phyloP scores from a whole-genome alignment of 2,329 filamentous ascomycete species.

The Paecilomyces formosus region DNA sequence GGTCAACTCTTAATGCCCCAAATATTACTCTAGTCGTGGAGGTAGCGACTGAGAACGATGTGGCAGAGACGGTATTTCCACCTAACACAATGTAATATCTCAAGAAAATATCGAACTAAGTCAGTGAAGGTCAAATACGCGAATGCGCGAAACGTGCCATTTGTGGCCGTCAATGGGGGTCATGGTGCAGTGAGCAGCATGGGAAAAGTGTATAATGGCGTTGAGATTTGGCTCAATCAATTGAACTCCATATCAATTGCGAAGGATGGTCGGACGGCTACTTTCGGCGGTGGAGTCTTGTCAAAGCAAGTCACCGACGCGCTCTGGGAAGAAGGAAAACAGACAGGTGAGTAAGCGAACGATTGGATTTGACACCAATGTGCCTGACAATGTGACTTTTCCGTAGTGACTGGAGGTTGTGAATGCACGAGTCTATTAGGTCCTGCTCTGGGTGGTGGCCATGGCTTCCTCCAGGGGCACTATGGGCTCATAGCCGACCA shows the following conservation, averaged over 20 bases:
- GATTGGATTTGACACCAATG: not conserved
- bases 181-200: slow-evolving; percentile 47
- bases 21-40: slow-evolving; percentile 1
- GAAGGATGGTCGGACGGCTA: slow-evolving; percentile 39
- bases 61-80: slow-evolving; percentile 4
- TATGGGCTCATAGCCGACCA: slow-evolving; percentile 50
- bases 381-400: not conserved
- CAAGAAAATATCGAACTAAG: not conserved
- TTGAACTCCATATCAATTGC: slow-evolving; percentile 38
- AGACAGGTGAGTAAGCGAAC: slow-evolving; percentile 32
- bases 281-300: slow-evolving; percentile 41
- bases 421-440: slow-evolving; percentile 45
- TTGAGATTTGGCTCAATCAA: slow-evolving; percentile 43
- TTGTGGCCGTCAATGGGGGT: slow-evolving; percentile 46
- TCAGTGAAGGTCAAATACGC: slow-evolving; percentile 40
- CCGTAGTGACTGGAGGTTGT: slow-evolving; percentile 42
- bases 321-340: slow-evolving; percentile 46
- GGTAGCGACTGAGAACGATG: slow-evolving; percentile 2
- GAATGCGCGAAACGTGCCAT: slow-evolving; percentile 40
- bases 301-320: slow-evolving; percentile 41
- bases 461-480: slow-evolving; percentile 48
- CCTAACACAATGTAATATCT: not conserved
- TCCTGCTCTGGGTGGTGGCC: slow-evolving; percentile 51
- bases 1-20: slow-evolving; percentile 1
- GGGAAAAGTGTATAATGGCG: slow-evolving; percentile 42